These are phyloP conservation scores for Teunomyces tritomae DNA, from an alignment of 805 yeast genomes.

Conservation along the genomic window DNA sequence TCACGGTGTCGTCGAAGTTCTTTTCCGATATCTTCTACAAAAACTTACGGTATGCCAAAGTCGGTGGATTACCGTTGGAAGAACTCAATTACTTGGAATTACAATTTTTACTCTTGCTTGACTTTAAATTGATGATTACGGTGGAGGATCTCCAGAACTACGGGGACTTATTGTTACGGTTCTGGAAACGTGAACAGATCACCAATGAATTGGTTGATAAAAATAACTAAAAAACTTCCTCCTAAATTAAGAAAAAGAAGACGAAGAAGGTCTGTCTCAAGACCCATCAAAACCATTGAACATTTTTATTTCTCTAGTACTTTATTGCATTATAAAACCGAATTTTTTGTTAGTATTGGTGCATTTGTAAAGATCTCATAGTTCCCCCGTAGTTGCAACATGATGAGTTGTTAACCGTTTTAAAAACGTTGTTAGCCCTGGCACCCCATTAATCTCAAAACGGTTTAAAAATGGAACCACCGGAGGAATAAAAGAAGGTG, in stretches of 20 bases:
- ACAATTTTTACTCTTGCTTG: conserved; percentile 79
- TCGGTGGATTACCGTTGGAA: conserved; percentile 91
- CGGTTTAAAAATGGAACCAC: not conserved
- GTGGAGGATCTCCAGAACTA: conserved; percentile 89
- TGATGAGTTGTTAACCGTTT: no score
- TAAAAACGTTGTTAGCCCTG: not conserved
- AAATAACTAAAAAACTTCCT: not conserved
- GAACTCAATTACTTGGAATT: conserved; percentile 91
- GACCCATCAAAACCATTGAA: no score
- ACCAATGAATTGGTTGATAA: conserved; percentile 32
- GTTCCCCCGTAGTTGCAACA: no score
- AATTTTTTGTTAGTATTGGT: not conserved
- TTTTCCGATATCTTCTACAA: conserved; percentile 93
- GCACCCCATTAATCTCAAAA: not conserved
- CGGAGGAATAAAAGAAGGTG: not conserved
- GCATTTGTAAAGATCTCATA: no score
- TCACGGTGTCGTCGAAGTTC: conserved; percentile 93
- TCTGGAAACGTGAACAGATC: conserved; percentile 73
- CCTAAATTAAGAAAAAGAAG: no score
- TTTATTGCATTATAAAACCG: conserved; percentile 1
- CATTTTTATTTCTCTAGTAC: conserved; percentile 3
- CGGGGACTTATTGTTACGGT: conserved; percentile 79
- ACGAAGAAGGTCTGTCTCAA: no score
- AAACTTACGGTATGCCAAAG: conserved; percentile 90
- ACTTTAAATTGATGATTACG: conserved; percentile 82